A percentile compares a stretch with the other conserved stretches of the same genome.
These are phyloP conservation scores for Camelina laxa DNA, from an alignment of 345 rosid species.

Conservation along the genomic window DNA sequence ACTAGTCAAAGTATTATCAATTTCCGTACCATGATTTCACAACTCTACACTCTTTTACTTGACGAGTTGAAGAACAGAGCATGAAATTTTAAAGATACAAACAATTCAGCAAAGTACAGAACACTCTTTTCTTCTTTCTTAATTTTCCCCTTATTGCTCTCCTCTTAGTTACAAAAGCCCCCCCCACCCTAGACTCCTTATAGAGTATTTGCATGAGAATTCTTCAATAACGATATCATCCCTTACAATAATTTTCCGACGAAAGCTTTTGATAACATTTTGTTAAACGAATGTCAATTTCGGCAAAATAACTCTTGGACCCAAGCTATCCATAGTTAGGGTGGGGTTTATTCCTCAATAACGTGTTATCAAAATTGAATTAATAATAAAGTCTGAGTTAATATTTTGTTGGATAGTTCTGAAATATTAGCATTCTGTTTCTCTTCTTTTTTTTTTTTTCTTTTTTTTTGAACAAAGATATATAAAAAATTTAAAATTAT, in stretches of 20 bases:
- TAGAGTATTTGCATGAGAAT: too few relatives aligned
- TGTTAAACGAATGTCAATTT: too few relatives aligned
- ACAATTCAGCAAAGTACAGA: background rate
- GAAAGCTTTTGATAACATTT: too few relatives aligned
- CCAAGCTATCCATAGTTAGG: background rate
- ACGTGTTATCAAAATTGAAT: background rate
- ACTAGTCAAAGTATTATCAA: background rate
- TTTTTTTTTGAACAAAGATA: too few relatives aligned
- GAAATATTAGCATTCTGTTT: too few relatives aligned
- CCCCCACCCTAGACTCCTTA: background rate
- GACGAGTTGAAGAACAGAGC: background rate
- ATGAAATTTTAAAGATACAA: background rate
- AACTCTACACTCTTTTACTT: background rate
- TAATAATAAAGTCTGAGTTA: background rate
- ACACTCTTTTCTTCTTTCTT: constrained; percentile 4
- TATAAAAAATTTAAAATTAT: too few relatives aligned
- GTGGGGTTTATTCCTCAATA: background rate
- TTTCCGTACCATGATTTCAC: background rate
- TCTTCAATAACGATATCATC: too few relatives aligned
- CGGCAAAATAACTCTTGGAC: too few relatives aligned
- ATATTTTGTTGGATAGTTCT: too few relatives aligned
- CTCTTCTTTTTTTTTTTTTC: too few relatives aligned
- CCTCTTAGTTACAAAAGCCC: background rate
- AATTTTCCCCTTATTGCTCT: background rate
- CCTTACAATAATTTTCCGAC: too few relatives aligned